A percentile compares a stretch with the other conserved stretches of the same genome.
phyloP scores from a whole-genome alignment of 805 yeast species.

The Yamadazyma philogaea region DNA sequence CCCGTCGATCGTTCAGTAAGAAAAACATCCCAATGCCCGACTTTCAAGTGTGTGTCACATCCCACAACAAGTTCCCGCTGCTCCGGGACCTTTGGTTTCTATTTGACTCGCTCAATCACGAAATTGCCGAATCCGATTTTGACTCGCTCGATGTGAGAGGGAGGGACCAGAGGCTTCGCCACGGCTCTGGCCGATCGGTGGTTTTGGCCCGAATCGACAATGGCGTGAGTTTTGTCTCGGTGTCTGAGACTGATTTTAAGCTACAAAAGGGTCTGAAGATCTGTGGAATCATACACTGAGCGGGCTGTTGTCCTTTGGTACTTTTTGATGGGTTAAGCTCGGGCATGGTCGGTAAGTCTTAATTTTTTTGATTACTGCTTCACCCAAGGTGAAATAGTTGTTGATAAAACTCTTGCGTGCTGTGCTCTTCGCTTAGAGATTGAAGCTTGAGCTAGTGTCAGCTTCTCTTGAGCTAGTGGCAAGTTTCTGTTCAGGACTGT shows the following conservation, averaged over 20 bases:
- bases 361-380: no score
- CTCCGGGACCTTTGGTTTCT: constrained; percentile 37
- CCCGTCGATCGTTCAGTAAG: constrained; percentile 66
- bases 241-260: constrained; percentile 51
- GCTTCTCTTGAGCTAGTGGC: no score
- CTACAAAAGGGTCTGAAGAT: constrained; percentile 11
- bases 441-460: no score
- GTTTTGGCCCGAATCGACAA: constrained; percentile 71
- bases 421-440: no score
- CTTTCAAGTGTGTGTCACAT: constrained; percentile 62
- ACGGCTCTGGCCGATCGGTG: constrained; percentile 50
- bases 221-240: constrained; percentile 66
- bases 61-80: constrained; percentile 42
- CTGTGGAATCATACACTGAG: constrained; percentile 2
- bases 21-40: constrained; percentile 70
- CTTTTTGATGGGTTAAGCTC: no score
- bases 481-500: no score
- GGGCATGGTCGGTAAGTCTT: no score
- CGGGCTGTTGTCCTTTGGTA: no score
- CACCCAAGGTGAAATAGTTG: no score
- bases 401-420: no score
- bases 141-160: constrained; percentile 16
- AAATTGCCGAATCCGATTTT: background rate
- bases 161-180: constrained; percentile 44
- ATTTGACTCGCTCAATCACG: constrained; percentile 18